These are phyloP conservation scores for Sugiyamaella neomexicana DNA, from an alignment of 1,139 yeast species.

Conservation along the genomic window DNA sequence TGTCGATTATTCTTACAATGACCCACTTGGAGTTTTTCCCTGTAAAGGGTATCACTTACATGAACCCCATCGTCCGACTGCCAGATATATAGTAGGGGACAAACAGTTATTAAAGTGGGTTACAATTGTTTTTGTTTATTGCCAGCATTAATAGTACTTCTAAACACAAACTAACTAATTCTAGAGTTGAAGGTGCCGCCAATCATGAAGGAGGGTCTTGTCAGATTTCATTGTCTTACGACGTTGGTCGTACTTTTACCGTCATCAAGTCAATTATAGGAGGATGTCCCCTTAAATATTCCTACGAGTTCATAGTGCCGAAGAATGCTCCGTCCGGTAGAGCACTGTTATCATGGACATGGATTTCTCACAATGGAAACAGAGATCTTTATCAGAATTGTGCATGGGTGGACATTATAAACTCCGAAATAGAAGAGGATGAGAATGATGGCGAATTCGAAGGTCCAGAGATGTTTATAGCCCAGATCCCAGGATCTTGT, in stretches of 20 bases:
- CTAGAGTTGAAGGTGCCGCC: constrained; percentile 30
- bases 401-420: constrained; percentile 34
- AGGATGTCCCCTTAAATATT: constrained; percentile 32
- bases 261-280: constrained; percentile 36
- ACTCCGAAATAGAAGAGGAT: constrained; percentile 17
- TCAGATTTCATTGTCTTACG: constrained; percentile 35
- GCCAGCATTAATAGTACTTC: background rate
- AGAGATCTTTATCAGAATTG: constrained; percentile 36
- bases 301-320: constrained; percentile 32
- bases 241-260: constrained; percentile 31
- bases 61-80: constrained; percentile 28
- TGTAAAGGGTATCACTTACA: constrained; percentile 34
- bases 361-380: constrained; percentile 34
- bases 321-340: constrained; percentile 31
- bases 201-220: constrained; percentile 36
- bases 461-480: constrained; percentile 30
- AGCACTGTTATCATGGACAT: constrained; percentile 34
- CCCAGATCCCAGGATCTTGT: constrained; percentile 30
- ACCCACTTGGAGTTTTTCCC: constrained; percentile 32
- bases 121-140: background rate
- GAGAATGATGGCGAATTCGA: constrained; percentile 12
- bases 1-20: constrained; percentile 30
- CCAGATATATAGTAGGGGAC: constrained; percentile 29
- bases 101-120: constrained; percentile 25
- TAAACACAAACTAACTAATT: background rate